These are phyloP conservation scores for Dothideomycetidae sp. DNA, from an alignment of 2,329 filamentous ascomycete species.

Conservation along the genomic window DNA sequence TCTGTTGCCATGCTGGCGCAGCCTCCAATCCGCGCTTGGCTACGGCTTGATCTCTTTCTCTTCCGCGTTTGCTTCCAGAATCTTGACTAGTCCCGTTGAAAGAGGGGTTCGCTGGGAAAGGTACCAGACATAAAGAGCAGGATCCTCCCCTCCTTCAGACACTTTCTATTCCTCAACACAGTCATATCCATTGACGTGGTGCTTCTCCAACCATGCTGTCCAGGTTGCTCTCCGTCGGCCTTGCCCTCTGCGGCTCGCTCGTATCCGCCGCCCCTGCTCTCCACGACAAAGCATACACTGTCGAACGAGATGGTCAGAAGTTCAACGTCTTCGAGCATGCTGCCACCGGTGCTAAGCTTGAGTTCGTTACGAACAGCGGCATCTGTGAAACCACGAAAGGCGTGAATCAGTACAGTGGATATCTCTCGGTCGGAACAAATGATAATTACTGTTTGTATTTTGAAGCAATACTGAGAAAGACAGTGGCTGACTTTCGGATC, in stretches of 20 bases:
- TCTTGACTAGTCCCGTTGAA: too few species aligned
- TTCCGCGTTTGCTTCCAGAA: neutral
- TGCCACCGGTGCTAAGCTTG: conserved; percentile 9
- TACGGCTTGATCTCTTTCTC: too few species aligned
- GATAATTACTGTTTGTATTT: conserved; percentile 19
- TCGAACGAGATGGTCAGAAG: conserved; percentile 10
- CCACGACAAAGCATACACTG: conserved; percentile 8
- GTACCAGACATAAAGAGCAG: neutral
- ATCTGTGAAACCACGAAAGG: conserved; percentile 36
- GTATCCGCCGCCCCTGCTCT: neutral
- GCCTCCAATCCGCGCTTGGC: neutral
- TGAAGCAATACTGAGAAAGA: neutral
- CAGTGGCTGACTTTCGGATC: neutral
- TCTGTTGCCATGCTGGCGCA: neutral
- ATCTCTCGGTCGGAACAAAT: conserved; percentile 28
- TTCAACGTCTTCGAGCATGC: conserved; percentile 12
- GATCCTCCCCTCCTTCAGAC: neutral
- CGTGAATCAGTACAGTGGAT: conserved; percentile 29
- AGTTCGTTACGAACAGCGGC: conserved; percentile 8
- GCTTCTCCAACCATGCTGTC: neutral
- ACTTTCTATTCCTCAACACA: too few species aligned
- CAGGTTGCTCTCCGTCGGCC: neutral
- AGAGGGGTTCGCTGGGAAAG: too few species aligned
- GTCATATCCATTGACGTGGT: too few species aligned
- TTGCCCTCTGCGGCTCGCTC: neutral